phyloP scores from a whole-genome alignment of 257 asterid species.

The Forsythia suspensa region DNA sequence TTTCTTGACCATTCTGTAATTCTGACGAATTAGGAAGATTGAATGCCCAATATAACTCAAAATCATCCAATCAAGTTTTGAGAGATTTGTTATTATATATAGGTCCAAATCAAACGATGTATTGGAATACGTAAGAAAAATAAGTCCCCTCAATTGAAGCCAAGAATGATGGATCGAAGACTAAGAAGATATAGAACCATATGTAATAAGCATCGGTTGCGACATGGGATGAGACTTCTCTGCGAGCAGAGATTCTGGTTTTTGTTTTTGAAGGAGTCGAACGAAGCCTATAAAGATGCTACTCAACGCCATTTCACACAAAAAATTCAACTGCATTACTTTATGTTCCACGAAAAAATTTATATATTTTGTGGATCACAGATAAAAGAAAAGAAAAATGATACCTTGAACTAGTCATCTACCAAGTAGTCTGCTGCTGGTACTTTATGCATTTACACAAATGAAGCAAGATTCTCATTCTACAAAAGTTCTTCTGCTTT shows the following conservation, averaged over 20 bases:
- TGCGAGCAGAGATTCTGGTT: not conserved
- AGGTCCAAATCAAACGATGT: not conserved
- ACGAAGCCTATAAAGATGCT: not conserved
- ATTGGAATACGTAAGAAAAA: too few species aligned
- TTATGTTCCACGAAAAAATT: not conserved
- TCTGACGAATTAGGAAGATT: too few species aligned
- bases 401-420: not conserved
- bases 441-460: not conserved
- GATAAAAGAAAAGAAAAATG: not conserved
- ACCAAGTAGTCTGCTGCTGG: not conserved
- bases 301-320: not conserved
- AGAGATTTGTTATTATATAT: not conserved
- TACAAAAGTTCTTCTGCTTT: constrained; percentile 64
- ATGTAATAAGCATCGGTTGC: not conserved
- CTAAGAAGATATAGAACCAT: too few species aligned
- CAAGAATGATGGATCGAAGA: not conserved
- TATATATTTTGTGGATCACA: not conserved
- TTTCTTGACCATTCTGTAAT: too few species aligned
- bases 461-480: constrained; percentile 8
- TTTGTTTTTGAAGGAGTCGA: not conserved
- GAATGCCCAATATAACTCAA: not conserved
- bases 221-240: not conserved
- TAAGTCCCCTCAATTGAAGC: not conserved
- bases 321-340: too few species aligned
- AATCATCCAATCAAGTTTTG: not conserved